phyloP scores from a whole-genome alignment of 2,329 filamentous ascomycete species.

The Penicillium brasilianum region DNA sequence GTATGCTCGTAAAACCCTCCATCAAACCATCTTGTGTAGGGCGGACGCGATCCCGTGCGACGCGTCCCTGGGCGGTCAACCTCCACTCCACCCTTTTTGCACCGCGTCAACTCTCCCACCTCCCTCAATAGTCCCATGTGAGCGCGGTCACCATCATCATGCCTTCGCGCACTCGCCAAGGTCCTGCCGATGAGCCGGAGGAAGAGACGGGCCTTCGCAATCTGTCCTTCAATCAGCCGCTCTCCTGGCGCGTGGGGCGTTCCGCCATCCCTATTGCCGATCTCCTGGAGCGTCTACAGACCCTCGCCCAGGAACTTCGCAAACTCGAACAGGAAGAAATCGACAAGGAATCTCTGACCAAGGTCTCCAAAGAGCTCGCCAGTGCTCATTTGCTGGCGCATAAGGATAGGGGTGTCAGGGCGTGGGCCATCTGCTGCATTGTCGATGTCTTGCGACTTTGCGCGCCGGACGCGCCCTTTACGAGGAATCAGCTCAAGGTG shows the following conservation, averaged over 20 bases:
- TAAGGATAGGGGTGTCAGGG: conserved; percentile 91
- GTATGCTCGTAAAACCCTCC: neutral
- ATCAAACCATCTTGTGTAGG: conserved; percentile 8
- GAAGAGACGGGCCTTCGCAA: conserved; percentile 45
- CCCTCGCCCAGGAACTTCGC: conserved; percentile 79
- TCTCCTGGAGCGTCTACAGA: conserved; percentile 78
- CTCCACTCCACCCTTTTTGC: conserved; percentile 26
- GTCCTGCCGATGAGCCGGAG: conserved; percentile 40
- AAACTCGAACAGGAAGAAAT: conserved; percentile 86
- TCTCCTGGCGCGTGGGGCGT: conserved; percentile 91
- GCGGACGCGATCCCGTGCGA: conserved; percentile 27
- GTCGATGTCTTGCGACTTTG: conserved; percentile 92
- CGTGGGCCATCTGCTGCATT: conserved; percentile 84
- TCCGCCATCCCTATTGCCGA: conserved; percentile 78
- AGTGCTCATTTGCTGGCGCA: conserved; percentile 82
- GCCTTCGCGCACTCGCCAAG: conserved; percentile 51
- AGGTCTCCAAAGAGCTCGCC: conserved; percentile 83
- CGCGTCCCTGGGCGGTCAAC: conserved; percentile 35
- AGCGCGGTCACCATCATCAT: conserved; percentile 38
- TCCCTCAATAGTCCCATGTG: conserved; percentile 27
- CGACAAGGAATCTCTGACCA: conserved; percentile 79
- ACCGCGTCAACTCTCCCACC: conserved; percentile 26
- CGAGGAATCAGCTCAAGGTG: conserved; percentile 86
- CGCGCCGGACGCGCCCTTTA: conserved; percentile 94
- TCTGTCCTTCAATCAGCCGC: conserved; percentile 80